Base-by-base conservation (phyloP, 148 eudicot species). In the Salicornia ramosissima region DNA sequence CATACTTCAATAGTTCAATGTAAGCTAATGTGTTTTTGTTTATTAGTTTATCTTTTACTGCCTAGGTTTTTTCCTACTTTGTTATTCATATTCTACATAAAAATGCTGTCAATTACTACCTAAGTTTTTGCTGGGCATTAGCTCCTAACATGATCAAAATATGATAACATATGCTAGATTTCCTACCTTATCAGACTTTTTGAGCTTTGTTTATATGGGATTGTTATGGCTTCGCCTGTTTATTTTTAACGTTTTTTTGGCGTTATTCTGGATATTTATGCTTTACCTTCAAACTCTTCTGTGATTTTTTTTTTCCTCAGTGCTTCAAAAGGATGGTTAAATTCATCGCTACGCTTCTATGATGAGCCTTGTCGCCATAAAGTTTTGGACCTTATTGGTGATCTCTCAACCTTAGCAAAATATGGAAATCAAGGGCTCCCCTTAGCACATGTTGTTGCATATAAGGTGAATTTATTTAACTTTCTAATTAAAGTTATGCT, bases 301-400 rank as follows among this genome's bases (percentile, higher is more conserved):
- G n/a, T n/a, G n/a, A n/a, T n/a, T n/a, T n/a, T n/a, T 33, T 67
- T 13, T 62, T 42, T 55, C 46, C 71, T 73, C 85, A 94, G 98
- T 76, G 73, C 80, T 63, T 81, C 72, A 54, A 71, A 74, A 81
- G 98, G 98, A 33, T 94, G 95, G 98, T 70, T 94, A 77, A 94
- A 94, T 79, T 82, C 96, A 61, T 86, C 90, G 1, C 59, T 90
- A 69, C 89, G 77, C 62, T 90, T 82, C 64, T 61, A 59, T 28
- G 79, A 94, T 53, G 98, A 94, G 73, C 91, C 99, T 25, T 94
- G 99, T 72, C 87, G 99, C 43, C 99, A 94, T 69, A 94, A 94
- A 78, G 87, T 88, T 67, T 72, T 94, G 73, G 99, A 94, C 84
- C 90, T 94, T 75, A 87, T 94, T 65, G 99, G 99, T 28, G 99